Evolutionary conservation across 1,284 basidiomycete species (phyloP).

Genomic region (Neotropicomus parvogracilis): DNA sequence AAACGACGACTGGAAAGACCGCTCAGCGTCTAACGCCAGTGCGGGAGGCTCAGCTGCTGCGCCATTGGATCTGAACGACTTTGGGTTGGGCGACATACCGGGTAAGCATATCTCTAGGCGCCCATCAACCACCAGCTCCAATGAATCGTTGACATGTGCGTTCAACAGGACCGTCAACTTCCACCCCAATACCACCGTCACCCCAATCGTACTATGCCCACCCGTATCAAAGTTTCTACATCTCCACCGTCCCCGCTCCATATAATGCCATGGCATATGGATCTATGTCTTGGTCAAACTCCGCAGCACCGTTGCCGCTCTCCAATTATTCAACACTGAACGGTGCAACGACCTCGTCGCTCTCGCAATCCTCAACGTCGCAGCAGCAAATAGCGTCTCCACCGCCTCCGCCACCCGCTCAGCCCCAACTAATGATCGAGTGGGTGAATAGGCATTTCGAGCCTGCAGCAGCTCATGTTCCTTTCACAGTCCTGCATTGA

Average conservation of each 20-base stretch:
- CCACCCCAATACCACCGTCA: conserved; percentile 39
- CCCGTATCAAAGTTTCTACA: conserved; percentile 40
- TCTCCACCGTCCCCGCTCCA: conserved; percentile 42
- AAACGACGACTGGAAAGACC: conserved; percentile 49
- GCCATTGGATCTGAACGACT: conserved; percentile 45
- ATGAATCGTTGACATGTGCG: conserved; percentile 18
- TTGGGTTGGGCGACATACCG: conserved; percentile 37
- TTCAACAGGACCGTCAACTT: conserved; percentile 30
- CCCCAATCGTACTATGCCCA: conserved; percentile 38
- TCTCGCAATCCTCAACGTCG: conserved; percentile 28
- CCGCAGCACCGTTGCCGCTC: conserved; percentile 51
- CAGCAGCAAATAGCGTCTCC: conserved; percentile 35
- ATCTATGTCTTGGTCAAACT: conserved; percentile 42
- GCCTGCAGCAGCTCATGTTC: conserved; percentile 13
- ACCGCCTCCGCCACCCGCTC: conserved; percentile 24
- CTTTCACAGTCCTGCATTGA: conserved; percentile 46
- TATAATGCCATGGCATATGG: conserved; percentile 54
- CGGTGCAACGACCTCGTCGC: conserved; percentile 52
- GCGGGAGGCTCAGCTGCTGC: conserved; percentile 31
- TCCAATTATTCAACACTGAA: conserved; percentile 73
- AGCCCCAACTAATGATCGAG: conserved; percentile 51
- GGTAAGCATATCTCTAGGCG: conserved; percentile 34
- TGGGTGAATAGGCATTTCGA: conserved; percentile 31
- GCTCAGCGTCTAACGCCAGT: conserved; percentile 25
- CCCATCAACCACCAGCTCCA: conserved; percentile 17